These are phyloP conservation scores for Botrytis squamosa DNA, from an alignment of 2,329 filamentous ascomycete species.

Conservation along the genomic window DNA sequence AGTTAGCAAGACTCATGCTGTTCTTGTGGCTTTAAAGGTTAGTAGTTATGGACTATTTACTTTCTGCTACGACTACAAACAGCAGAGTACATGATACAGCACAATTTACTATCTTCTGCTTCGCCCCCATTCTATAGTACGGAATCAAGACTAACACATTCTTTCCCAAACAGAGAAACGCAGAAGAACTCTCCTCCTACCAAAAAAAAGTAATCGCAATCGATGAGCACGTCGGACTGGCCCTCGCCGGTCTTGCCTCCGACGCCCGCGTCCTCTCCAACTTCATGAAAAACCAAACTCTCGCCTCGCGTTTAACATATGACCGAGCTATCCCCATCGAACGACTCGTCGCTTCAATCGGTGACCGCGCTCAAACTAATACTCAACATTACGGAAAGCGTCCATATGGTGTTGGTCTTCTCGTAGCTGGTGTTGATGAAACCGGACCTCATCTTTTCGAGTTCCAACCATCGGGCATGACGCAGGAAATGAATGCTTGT, in stretches of 20 bases:
- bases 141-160: not conserved
- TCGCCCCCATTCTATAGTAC: no score
- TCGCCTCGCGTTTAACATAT: constrained; percentile 93
- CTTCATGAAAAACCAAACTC: constrained; percentile 99
- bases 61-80: not conserved
- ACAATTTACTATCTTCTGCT: not conserved
- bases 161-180: constrained; percentile 72
- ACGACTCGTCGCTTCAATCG: constrained; percentile 86
- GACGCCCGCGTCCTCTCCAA: constrained; percentile 99
- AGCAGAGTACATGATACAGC: not conserved
- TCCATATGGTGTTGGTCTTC: constrained; percentile 89
- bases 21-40: constrained; percentile 96
- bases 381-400: constrained; percentile 97
- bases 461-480: constrained; percentile 95
- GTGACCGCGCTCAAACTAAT: constrained; percentile 94
- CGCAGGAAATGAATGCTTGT: constrained; percentile 94
- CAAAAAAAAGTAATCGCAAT: constrained; percentile 99
- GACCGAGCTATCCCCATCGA: constrained; percentile 89
- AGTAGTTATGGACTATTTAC: constrained; percentile 27
- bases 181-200: constrained; percentile 98
- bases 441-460: constrained; percentile 95
- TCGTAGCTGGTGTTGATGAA: constrained; percentile 92
- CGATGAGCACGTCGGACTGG: constrained; percentile 92
- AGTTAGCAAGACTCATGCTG: constrained; percentile 96
- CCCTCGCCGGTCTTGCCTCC: constrained; percentile 93